Conservation (phyloP, 2,329 filamentous ascomycete species). For the Xenosphaeropsis pyriputrescens region DNA sequence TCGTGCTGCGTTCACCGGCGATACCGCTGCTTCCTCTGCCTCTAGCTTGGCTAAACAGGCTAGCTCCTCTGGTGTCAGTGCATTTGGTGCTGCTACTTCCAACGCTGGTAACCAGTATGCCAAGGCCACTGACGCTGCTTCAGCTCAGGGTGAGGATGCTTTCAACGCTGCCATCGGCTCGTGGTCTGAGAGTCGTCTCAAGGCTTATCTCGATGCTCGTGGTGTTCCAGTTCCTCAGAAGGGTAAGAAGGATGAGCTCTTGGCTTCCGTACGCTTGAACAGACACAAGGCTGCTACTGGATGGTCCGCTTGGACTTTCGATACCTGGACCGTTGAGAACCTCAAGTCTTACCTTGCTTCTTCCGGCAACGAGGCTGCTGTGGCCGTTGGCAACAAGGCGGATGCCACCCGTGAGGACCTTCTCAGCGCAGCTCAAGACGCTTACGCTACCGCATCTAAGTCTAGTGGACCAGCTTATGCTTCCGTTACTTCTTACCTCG, state of each 20-base stretch:
- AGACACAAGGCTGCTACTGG: constrained; percentile 53
- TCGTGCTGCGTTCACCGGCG: constrained; percentile 55
- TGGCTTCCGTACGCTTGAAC: constrained; percentile 60
- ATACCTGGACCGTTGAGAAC: constrained; percentile 60
- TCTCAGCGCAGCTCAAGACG: constrained; percentile 45
- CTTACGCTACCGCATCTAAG: constrained; percentile 42
- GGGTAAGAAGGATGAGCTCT: constrained; percentile 57
- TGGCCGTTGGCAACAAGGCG: constrained; percentile 45
- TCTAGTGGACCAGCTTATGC: constrained; percentile 44
- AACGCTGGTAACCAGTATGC: constrained; percentile 65
- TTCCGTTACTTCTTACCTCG: constrained; percentile 56
- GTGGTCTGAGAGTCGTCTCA: constrained; percentile 67
- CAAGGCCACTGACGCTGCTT: constrained; percentile 56
- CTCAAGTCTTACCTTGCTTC: constrained; percentile 43
- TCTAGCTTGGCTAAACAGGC: constrained; percentile 11
- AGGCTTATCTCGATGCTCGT: constrained; percentile 64
- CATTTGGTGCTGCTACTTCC: constrained; percentile 56
- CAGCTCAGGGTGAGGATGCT: constrained; percentile 44
- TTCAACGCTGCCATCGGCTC: constrained; percentile 46
- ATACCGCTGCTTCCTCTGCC: constrained; percentile 36
- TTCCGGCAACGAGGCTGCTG: constrained; percentile 37
- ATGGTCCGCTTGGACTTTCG: constrained; percentile 65
- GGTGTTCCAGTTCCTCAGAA: constrained; percentile 61
- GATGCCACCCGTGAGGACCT: constrained; percentile 61
- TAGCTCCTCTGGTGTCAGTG: constrained; percentile 35